Conservation (phyloP, 1,284 basidiomycete species). For the Singerocomus inundabilis region DNA sequence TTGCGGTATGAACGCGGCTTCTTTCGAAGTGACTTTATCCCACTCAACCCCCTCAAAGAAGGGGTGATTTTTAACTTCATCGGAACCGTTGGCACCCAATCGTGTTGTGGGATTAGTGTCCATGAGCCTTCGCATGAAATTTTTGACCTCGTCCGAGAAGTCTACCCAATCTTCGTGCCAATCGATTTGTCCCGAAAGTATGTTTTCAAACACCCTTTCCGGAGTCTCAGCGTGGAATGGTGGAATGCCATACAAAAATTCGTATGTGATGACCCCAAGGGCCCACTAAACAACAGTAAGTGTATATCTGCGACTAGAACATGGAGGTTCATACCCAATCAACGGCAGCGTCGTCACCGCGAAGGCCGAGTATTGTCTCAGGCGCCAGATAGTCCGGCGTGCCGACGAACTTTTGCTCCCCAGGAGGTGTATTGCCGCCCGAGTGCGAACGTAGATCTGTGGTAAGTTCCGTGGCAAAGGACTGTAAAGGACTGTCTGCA, state of each 20-base stretch:
- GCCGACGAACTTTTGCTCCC: slow-evolving; percentile 92
- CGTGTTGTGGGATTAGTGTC: slow-evolving; percentile 79
- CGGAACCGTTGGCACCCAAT: slow-evolving; percentile 85
- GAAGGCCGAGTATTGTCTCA: slow-evolving; percentile 93
- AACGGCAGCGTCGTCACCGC: slow-evolving; percentile 92
- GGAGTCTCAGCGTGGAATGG: slow-evolving; percentile 98
- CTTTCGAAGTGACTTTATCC: slow-evolving; percentile 84
- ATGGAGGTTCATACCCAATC: slow-evolving; percentile 77
- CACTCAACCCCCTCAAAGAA: slow-evolving; percentile 93
- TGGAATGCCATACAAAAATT: slow-evolving; percentile 96
- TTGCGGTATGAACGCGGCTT: slow-evolving; percentile 95
- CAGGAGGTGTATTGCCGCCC: slow-evolving; percentile 65
- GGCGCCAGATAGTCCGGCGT: slow-evolving; percentile 97
- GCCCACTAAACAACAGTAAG: slow-evolving; percentile 70
- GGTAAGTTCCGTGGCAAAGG: slow-evolving; percentile 79
- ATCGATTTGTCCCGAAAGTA: slow-evolving; percentile 91
- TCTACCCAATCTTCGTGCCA: slow-evolving; percentile 96
- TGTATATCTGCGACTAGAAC: slow-evolving; percentile 3
- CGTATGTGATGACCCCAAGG: slow-evolving; percentile 96
- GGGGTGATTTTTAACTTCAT: slow-evolving; percentile 91
- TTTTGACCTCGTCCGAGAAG: slow-evolving; percentile 81
- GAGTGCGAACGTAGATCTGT: slow-evolving; percentile 72
- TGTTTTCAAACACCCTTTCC: slow-evolving; percentile 98
- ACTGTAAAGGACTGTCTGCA: slow-evolving; percentile 74
- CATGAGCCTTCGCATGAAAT: slow-evolving; percentile 91